A percentile compares a stretch with the other conserved stretches of the same genome.
Conservation (phyloP, 306 rosid species). For the Casuarina glauca region DNA sequence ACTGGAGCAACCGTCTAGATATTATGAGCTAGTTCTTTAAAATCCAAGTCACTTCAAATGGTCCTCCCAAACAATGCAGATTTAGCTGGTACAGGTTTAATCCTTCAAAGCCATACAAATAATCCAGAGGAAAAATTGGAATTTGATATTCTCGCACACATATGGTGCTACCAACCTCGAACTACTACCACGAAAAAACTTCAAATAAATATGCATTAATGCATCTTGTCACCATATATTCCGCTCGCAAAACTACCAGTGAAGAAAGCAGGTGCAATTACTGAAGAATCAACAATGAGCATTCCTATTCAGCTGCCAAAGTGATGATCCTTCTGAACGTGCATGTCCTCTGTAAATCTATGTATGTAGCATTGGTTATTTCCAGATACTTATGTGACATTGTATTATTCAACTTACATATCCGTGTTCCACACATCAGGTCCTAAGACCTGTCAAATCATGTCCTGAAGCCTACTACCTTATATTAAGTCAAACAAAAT, state of each 20-base stretch:
- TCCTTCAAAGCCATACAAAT: neutral
- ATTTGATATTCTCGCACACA: neutral
- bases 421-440: slow-evolving; percentile 9
- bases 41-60: neutral
- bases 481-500: slow-evolving; percentile 13
- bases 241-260: neutral
- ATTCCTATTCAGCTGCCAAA: slow-evolving; percentile 10
- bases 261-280: neutral
- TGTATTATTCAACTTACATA: slow-evolving; percentile 4
- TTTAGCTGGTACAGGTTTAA: neutral
- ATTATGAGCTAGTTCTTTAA: neutral
- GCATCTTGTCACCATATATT: neutral
- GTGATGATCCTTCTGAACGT: slow-evolving; percentile 6
- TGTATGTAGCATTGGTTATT: slow-evolving; percentile 6
- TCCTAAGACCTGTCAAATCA: slow-evolving; percentile 13
- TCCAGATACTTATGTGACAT: slow-evolving; percentile 15
- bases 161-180: neutral
- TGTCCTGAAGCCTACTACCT: slow-evolving; percentile 23
- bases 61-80: slow-evolving; percentile 12
- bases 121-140: slow-evolving; percentile 1
- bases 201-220: neutral
- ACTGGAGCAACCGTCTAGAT: neutral
- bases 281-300: neutral
- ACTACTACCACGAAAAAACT: neutral
- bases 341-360: slow-evolving; percentile 9